Base-by-base conservation (phyloP, 345 rosid species). In the Corchorus olitorius region DNA sequence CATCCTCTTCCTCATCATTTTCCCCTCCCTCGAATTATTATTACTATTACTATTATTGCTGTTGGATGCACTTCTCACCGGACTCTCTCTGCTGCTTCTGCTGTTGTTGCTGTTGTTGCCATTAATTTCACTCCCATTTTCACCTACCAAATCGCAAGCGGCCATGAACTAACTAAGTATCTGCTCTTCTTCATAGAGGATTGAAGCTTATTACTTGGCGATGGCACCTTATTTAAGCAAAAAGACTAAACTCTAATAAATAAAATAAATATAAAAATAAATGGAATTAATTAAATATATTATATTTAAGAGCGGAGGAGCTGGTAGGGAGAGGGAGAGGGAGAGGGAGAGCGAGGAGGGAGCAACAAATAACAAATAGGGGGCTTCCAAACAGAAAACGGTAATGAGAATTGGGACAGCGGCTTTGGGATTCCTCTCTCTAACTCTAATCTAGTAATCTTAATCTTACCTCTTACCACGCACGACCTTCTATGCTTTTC, bases 1-100 rank as follows among this genome's bases (percentile, higher is more conserved):
- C 90, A 89, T 81, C 76, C 99, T 82, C 82, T 96, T 95, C 75
- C 98, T 85, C 81, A 83, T 85, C 96, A 89, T 87, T 81, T 79
- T 87, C 48, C 72, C 71, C 19, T 75, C 78, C 64, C 5, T 39
- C 43, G 68, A 19, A 68, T 49, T 64, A 73, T 4, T 55, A 74
- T 52, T 67, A 77, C 6, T 39, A 39, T 39, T 39, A 6, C 5
- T 39, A 6, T 39, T 39, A 6, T 73, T 75, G 76, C 72, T 78
- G 56, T 39, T 79, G 35, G 82, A 76, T 48, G 80, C 63, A 19
- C 73, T 73, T 71, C 37, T 76, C 19, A 76, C 0, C 19, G 81
- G 81, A 54, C 68, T 79, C 52, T 35, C 66, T 27, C 49, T 37
- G 4, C 15, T 69, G 46, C n/a, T 73, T 52, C 12, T 63, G 27